Evolutionary conservation across 768 basidiomycete genomes (phyloP), one percentile per base, ranked within the genome.

Genomic region (Panaeolus papilionaceus): DNA sequence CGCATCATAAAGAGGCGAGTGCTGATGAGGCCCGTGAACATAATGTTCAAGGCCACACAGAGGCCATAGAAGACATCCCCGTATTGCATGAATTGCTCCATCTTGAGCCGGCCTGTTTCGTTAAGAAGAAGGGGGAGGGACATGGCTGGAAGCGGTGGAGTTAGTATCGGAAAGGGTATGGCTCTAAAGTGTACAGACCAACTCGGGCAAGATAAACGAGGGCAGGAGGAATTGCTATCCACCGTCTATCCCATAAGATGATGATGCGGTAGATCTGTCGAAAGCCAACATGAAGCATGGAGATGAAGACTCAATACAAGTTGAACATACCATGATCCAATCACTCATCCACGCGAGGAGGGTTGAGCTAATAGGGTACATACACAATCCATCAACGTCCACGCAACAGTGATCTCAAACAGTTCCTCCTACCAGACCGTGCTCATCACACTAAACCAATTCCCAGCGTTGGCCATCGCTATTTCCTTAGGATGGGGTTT

Each of bases 311-410:
- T 61, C 16, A 47, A 11, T 23, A 23, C 39, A 9, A 2, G 38
- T 6, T 12, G 40, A 10, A 45, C 71, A 18, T 51, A 83, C 76
- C 77, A 83, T 79, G 42, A 83, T 70, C 3, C 77, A 45, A 70
- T 83, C 82, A 16, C 77, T 76, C 54, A 81, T 58, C 79, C 79
- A 81, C 26, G 77, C 78, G 7, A 80, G 69, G 7, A 80, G 58
- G 9, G 73, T 75, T 9, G 69, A 71, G 45, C 81, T 82, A 44
- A 38, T 23, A 23, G 23, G 23, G 23, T 23, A 23, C 23, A 23
- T 33, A 23, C 38, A 49, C 38, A 16, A 11, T 42, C 58, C 54
- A 64, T n/a, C 28, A 58, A 5, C 47, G n/a, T 3, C 20, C 38
- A 11, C 38, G 54, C 20, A 47, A 44, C 38, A 16, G n/a, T 33